A percentile compares a stretch with the other conserved stretches of the same genome.
These are phyloP conservation scores for Penicillium cataractarum DNA, from an alignment of 495 filamentous ascomycete species.

Conservation along the genomic window DNA sequence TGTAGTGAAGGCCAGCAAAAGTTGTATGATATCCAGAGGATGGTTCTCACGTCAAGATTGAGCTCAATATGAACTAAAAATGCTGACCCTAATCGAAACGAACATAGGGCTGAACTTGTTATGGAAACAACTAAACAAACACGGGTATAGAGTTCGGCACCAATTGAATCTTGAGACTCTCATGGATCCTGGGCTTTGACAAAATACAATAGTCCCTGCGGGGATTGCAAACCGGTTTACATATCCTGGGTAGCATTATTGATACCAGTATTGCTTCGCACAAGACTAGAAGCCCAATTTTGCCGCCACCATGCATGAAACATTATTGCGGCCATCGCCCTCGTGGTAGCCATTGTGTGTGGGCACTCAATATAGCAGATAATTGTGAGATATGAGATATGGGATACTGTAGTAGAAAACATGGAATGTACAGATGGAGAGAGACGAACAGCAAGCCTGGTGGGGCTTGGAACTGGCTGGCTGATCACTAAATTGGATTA, in stretches of 20 bases:
- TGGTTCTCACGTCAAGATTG: neutral
- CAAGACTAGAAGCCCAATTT: neutral
- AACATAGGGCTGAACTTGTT: neutral
- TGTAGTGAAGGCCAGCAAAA: neutral
- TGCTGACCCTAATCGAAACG: neutral
- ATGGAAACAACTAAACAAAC: neutral
- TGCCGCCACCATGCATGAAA: slow-evolving; percentile 1
- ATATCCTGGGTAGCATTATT: slow-evolving; percentile 12
- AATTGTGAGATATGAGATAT: neutral
- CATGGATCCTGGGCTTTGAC: neutral
- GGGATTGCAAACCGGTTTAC: slow-evolving; percentile 7
- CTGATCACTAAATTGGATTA: neutral
- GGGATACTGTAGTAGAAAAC: no score
- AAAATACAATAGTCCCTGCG: slow-evolving; percentile 17
- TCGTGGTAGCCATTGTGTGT: neutral
- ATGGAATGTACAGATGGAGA: neutral
- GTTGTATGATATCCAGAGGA: neutral
- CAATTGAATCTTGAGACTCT: neutral
- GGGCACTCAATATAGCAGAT: neutral
- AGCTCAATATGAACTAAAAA: neutral
- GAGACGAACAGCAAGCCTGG: neutral
- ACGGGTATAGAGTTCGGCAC: neutral
- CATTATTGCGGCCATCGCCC: neutral
- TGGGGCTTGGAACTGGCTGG: neutral
- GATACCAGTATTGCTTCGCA: neutral